A percentile compares a stretch with the other conserved stretches of the same genome.
Conservation (phyloP, 148 eudicot species). For the Spergularia marina region DNA sequence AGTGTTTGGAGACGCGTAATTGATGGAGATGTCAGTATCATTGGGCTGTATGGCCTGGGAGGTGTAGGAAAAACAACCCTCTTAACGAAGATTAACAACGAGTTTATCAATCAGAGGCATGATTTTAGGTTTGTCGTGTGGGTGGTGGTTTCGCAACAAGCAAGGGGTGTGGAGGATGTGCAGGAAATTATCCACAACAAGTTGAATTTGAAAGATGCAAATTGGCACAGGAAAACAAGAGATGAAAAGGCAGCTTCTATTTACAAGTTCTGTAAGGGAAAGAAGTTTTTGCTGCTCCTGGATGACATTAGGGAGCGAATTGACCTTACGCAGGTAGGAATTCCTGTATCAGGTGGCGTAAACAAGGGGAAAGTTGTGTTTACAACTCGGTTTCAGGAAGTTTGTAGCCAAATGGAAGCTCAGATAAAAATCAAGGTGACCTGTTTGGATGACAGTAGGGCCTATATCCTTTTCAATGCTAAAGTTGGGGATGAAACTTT, state of each 20-base stretch:
- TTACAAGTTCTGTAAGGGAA: slow-evolving; percentile 9
- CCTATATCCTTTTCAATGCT: slow-evolving; percentile 20
- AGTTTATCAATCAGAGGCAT: slow-evolving; percentile 15
- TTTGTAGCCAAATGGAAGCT: slow-evolving; percentile 31
- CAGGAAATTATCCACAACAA: slow-evolving; percentile 34
- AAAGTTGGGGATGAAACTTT: slow-evolving; percentile 23
- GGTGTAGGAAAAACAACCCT: slow-evolving; percentile 57
- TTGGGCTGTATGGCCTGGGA: slow-evolving; percentile 52
- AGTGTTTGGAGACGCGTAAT: slow-evolving; percentile 23
- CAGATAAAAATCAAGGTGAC: slow-evolving; percentile 12
- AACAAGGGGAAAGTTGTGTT: slow-evolving; percentile 22
- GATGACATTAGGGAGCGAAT: slow-evolving; percentile 27
- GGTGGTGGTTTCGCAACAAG: slow-evolving; percentile 33
- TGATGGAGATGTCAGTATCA: slow-evolving; percentile 30
- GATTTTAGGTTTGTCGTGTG: slow-evolving; percentile 41
- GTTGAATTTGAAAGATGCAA: slow-evolving; percentile 17
- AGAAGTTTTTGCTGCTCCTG: slow-evolving; percentile 19
- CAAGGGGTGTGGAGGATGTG: slow-evolving; percentile 23
- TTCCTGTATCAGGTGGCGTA: slow-evolving; percentile 17
- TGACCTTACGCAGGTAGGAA: slow-evolving; percentile 23
- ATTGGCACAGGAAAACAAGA: slow-evolving; percentile 26
- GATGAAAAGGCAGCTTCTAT: slow-evolving; percentile 15
- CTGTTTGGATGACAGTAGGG: slow-evolving; percentile 9
- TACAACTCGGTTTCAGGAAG: slow-evolving; percentile 27
- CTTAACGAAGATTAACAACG: slow-evolving; percentile 37